A percentile compares a stretch with the other conserved stretches of the same genome.
Conservation (phyloP, 2,329 filamentous ascomycete species). For the Daldinia sp. region DNA sequence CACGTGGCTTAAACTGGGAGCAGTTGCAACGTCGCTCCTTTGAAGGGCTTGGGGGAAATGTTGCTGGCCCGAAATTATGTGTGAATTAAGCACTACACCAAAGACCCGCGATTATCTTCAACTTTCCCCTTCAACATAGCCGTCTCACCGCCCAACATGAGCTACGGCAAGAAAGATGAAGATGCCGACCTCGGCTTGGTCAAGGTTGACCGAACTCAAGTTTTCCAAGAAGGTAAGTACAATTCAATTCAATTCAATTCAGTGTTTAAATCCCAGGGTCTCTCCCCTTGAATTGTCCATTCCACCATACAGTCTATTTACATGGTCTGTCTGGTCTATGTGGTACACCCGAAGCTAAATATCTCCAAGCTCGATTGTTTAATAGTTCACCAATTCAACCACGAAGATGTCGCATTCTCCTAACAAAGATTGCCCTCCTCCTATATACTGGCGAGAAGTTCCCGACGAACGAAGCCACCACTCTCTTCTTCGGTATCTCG, state of each 20-base stretch:
- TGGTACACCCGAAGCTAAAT: slow-evolving; percentile 53
- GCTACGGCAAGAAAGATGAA: slow-evolving; percentile 99
- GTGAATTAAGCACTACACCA: slow-evolving; percentile 32
- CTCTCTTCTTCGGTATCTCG: slow-evolving; percentile 98
- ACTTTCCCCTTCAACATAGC: slow-evolving; percentile 45
- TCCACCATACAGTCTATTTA: slow-evolving; percentile 13
- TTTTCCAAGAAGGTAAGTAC: slow-evolving; percentile 94
- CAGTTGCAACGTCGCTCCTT: slow-evolving; percentile 52
- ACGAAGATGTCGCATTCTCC: slow-evolving; percentile 94
- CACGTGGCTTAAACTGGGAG: slow-evolving; percentile 27
- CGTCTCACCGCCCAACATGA: slow-evolving; percentile 73
- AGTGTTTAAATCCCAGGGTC: not conserved
- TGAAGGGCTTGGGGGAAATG: slow-evolving; percentile 35
- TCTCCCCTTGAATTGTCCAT: not conserved
- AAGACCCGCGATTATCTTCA: slow-evolving; percentile 47
- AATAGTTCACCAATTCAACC: slow-evolving; percentile 97
- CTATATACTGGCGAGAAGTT: slow-evolving; percentile 98
- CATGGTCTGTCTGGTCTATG: slow-evolving; percentile 10
- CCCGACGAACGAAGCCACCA: slow-evolving; percentile 96
- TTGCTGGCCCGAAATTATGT: slow-evolving; percentile 47
- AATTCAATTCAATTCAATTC: slow-evolving; percentile 37
- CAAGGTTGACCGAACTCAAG: slow-evolving; percentile 96
- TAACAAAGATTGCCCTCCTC: slow-evolving; percentile 96
- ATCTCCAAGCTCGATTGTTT: slow-evolving; percentile 84
- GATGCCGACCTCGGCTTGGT: slow-evolving; percentile 93